phyloP scores from a whole-genome alignment of 2,329 filamentous ascomycete species.

The Ciborinia camelliae region DNA sequence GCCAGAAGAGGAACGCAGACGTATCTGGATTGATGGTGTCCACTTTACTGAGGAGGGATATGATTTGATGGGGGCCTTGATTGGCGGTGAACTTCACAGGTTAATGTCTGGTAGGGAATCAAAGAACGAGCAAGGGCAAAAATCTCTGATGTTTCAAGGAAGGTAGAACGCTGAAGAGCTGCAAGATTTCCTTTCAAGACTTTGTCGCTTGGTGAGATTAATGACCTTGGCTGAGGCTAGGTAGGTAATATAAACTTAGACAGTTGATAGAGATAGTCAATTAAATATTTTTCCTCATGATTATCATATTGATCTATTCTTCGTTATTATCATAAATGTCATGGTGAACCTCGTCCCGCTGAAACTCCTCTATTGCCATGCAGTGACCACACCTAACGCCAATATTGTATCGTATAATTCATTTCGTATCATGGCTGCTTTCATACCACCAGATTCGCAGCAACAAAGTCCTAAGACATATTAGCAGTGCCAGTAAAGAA shows the following conservation, averaged over 20 bases:
- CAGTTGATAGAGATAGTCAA: not conserved
- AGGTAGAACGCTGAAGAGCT: not conserved
- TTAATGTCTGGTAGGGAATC: conserved; percentile 38
- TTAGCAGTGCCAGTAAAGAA: conserved; percentile 19
- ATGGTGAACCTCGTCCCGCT: conserved; percentile 5
- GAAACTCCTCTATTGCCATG: conserved; percentile 9
- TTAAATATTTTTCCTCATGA: not conserved
- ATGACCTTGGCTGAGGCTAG: not conserved
- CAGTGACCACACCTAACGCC: conserved; percentile 30
- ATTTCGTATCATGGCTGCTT: conserved; percentile 18
- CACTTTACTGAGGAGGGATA: conserved; percentile 59
- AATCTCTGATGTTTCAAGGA: not conserved
- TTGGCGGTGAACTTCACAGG: conserved; percentile 52
- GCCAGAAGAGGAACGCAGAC: conserved; percentile 43
- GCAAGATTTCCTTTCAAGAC: not conserved
- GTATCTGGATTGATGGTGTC: conserved; percentile 59
- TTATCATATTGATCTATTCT: conserved; percentile 9
- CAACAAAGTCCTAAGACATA: conserved; percentile 51
- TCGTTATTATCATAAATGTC: conserved; percentile 16
- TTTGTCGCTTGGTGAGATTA: not conserved
- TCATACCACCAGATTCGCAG: conserved; percentile 49
- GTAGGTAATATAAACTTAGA: not conserved
- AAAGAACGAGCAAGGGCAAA: conserved; percentile 25
- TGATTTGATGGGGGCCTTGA: conserved; percentile 56
- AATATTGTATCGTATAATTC: conserved; percentile 17